Percentiles rank a stretch among this genome's conserved stretches.
Evolutionary conservation across 164 flowering plant genomes (phyloP).

Genomic region (Nymphaea thermarum): DNA sequence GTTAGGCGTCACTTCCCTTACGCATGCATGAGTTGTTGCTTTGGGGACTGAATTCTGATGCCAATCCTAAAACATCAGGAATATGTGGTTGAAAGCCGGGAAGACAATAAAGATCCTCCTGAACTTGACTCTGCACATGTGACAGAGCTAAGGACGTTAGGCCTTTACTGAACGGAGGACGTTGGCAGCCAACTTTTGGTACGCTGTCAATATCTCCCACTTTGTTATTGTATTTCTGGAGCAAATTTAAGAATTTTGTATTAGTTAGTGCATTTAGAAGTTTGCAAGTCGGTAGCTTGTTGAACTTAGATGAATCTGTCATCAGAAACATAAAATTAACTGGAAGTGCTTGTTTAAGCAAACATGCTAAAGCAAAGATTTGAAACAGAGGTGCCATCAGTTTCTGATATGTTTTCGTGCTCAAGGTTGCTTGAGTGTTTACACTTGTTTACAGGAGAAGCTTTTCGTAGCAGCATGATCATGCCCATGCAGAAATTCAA

Average conservation of each 20-base stretch:
- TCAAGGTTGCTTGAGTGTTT: background rate
- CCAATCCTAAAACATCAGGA: conserved; percentile 31
- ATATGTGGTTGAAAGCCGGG: conserved; percentile 86
- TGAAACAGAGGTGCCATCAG: background rate
- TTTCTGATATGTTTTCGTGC: background rate
- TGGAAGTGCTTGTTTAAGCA: too few relatives aligned
- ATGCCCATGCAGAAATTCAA: background rate
- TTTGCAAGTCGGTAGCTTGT: background rate
- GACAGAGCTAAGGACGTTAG: conserved; percentile 80
- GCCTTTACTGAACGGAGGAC: conserved; percentile 41
- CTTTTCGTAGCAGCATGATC: too few relatives aligned
- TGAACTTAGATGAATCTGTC: background rate
- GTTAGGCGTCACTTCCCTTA: conserved; percentile 14
- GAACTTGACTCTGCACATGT: conserved; percentile 80
- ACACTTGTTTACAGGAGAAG: background rate
- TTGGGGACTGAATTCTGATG: background rate
- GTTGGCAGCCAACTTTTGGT: background rate
- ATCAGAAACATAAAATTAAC: too few relatives aligned
- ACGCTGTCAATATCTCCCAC: background rate
- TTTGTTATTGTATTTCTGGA: background rate
- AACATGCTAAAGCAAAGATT: background rate
- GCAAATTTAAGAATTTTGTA: background rate
- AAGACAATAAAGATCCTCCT: conserved; percentile 40
- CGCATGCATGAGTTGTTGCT: background rate
- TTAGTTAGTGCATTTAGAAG: background rate